Evolutionary conservation across 2,329 filamentous ascomycete genomes (phyloP), one percentile per base, ranked within the genome.

Genomic region (Botrytis galanthina): DNA sequence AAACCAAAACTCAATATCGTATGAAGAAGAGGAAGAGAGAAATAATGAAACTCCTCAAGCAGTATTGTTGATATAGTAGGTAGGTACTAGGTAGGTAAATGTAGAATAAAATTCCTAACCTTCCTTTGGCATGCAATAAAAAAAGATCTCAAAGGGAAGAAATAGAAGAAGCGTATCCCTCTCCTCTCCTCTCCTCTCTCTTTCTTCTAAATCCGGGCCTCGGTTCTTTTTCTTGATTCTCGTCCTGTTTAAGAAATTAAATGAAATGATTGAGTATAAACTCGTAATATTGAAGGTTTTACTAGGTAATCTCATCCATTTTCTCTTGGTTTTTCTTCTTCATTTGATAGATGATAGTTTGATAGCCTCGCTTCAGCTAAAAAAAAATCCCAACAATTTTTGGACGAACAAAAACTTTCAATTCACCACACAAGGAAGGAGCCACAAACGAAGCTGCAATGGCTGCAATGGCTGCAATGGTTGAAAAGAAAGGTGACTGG

Each of bases 321-420:
- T 63, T 63, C 61, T 63, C n/a, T 37, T 42, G 39, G 16, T 22
- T 44, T 44, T 18, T 14, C 22, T 44, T 39, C 44, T 32, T 32
- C 39, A 46, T 32, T 64, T 64, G 48, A n/a, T 54, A 14, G 12
- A 54, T n/a, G 14, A 32, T 57, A 32, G 35, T 37, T 61, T 60
- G 59, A 64, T 29, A 64, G 61, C 39, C 39, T 64, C 39, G n/a
- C 39, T 32, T 32, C 61, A n/a, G 12, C n/a, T 39, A 12, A 20
- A 14, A 35, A 44, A 67, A 54, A 67, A 20, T 67, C 64, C 64
- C 64, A 67, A 67, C 64, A 67, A n/a, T 39, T 67, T 67, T 39
- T 1, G 46, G 10, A 32, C n/a, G 18, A 14, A 14, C 26, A 18
- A 62, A 18, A 54, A 7, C 26, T 7, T 39, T 1, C 61, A n/a